A percentile compares a stretch with the other conserved stretches of the same genome.
phyloP scores from a whole-genome alignment of 1,139 yeast genomes.

The Taphrina flavorubra region DNA sequence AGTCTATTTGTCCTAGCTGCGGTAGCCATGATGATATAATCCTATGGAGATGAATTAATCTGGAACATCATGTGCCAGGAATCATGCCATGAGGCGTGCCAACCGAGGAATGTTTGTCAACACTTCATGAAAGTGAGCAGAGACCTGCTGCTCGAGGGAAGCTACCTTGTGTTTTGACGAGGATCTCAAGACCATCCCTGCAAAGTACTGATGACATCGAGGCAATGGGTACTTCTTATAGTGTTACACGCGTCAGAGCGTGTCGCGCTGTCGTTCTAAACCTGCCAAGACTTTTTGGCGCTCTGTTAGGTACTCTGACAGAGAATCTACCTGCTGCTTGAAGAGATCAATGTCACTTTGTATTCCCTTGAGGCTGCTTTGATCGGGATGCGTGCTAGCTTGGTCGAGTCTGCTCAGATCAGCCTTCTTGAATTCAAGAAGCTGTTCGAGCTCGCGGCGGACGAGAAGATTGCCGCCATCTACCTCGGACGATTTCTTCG shows the following conservation, averaged over 20 bases:
- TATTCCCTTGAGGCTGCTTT: constrained; percentile 50
- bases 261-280: constrained; percentile 49
- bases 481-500: constrained; percentile 51
- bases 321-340: constrained; percentile 62
- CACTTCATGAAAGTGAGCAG: not conserved
- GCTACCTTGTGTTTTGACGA: no score
- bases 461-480: constrained; percentile 54
- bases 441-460: constrained; percentile 79
- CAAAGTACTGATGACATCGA: no score
- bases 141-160: no score
- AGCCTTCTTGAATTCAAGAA: constrained; percentile 72
- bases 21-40: not conserved
- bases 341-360: constrained; percentile 67
- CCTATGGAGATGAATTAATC: not conserved
- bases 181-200: no score
- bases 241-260: constrained; percentile 1
- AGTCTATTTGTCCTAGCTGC: constrained; percentile 3
- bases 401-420: constrained; percentile 53
- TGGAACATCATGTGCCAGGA: not conserved
- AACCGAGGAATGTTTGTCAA: not conserved
- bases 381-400: constrained; percentile 43
- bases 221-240: no score
- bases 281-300: constrained; percentile 58
- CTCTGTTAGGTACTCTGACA: constrained; percentile 59
- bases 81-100: constrained; percentile 1